Evolutionary conservation across 1,284 basidiomycete species (phyloP).

Genomic region (Apiotrichum mycotoxinovorans): DNA sequence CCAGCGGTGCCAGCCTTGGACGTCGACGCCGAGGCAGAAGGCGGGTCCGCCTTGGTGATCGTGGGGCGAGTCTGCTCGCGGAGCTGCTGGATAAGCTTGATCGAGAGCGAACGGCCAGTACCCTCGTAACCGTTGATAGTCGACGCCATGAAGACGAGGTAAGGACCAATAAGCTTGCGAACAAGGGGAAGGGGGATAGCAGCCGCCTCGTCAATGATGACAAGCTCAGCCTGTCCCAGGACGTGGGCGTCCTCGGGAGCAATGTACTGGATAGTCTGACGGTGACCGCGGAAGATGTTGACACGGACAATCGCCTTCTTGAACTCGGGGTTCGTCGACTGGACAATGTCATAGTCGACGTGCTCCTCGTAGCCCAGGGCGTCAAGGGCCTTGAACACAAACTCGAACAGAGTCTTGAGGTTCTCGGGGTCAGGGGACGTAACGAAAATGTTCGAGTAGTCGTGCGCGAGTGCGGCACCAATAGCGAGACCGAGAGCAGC

Average conservation of each 20-base stretch:
- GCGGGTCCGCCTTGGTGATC: slow-evolving; percentile 53
- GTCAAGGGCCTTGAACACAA: slow-evolving; percentile 96
- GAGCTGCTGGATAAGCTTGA: slow-evolving; percentile 96
- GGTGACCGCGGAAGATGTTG: slow-evolving; percentile 86
- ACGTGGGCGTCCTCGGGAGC: slow-evolving; percentile 97
- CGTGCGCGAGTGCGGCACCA: slow-evolving; percentile 86
- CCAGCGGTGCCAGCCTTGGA: slow-evolving; percentile 44
- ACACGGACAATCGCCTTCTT: slow-evolving; percentile 95
- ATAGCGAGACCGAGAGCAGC: slow-evolving; percentile 92
- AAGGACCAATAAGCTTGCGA: slow-evolving; percentile 90
- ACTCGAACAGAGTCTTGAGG: slow-evolving; percentile 95
- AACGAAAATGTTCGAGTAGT: slow-evolving; percentile 97
- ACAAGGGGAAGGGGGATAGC: slow-evolving; percentile 96
- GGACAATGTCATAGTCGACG: slow-evolving; percentile 92
- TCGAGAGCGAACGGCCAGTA: slow-evolving; percentile 91
- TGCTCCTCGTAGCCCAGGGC: slow-evolving; percentile 95
- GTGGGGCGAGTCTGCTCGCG: slow-evolving; percentile 72
- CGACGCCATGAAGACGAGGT: slow-evolving; percentile 96
- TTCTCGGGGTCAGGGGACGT: slow-evolving; percentile 98
- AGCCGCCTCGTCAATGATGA: slow-evolving; percentile 98
- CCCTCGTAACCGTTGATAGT: slow-evolving; percentile 99
- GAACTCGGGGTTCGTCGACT: slow-evolving; percentile 90
- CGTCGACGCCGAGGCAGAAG: slow-evolving; percentile 25
- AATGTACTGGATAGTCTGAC: slow-evolving; percentile 97
- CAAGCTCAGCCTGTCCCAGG: slow-evolving; percentile 93